phyloP scores from a whole-genome alignment of 2,329 filamentous ascomycete species.

The Colletotrichum cordylinicola region DNA sequence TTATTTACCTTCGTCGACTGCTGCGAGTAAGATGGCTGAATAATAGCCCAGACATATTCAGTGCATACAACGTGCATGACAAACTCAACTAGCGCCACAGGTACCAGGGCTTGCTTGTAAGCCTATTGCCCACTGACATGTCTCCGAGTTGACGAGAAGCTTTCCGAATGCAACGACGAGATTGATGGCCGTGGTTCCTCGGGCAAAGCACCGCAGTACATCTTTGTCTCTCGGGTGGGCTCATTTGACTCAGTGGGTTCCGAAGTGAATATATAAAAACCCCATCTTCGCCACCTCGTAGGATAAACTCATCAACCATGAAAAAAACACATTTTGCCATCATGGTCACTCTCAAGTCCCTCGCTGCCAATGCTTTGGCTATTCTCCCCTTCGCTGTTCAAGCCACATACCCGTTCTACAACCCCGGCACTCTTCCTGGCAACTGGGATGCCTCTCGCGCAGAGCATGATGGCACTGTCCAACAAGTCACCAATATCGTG shows the following conservation, averaged over 20 bases:
- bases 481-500: background rate
- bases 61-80: background rate
- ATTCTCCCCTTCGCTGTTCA: background rate
- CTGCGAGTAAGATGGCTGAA: background rate
- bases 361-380: background rate
- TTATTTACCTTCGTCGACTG: background rate
- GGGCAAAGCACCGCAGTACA: background rate
- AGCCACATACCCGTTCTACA: conserved; percentile 37
- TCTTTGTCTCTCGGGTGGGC: background rate
- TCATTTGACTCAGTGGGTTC: background rate
- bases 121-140: background rate
- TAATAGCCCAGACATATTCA: background rate
- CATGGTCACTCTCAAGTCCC: background rate
- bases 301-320: background rate
- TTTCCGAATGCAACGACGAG: background rate
- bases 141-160: background rate
- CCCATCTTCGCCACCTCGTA: background rate
- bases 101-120: background rate
- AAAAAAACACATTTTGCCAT: background rate
- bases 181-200: background rate
- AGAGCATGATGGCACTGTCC: conserved; percentile 47
- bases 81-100: background rate
- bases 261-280: background rate
- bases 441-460: conserved; percentile 42
- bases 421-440: conserved; percentile 43